phyloP scores from a whole-genome alignment of 2,329 filamentous ascomycete genomes.

The Cercospora zeae-maydis region DNA sequence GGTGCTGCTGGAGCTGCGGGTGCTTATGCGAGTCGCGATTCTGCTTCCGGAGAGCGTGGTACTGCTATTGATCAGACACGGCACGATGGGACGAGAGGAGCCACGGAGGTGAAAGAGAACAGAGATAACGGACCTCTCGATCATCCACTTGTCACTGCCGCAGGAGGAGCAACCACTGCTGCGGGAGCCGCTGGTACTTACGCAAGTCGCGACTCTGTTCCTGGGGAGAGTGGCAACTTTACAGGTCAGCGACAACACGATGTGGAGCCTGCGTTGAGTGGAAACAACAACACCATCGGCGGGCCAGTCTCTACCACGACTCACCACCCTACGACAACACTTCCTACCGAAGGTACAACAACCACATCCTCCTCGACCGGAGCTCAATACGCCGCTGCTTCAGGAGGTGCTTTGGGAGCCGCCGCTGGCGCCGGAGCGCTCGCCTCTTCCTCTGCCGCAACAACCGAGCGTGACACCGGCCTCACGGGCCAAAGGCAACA shows the following conservation, averaged over 20 bases:
- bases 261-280: not conserved
- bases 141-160: conserved; percentile 1
- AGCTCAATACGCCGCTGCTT: not conserved
- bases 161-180: not conserved
- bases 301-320: not conserved
- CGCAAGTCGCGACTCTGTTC: not conserved
- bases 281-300: not conserved
- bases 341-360: not conserved
- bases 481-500: not conserved
- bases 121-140: conserved; percentile 1
- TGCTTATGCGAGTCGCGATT: not conserved
- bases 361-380: not conserved
- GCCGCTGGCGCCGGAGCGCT: not conserved
- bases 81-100: not conserved
- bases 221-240: not conserved
- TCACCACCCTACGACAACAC: not conserved
- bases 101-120: not conserved
- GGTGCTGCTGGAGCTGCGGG: not conserved
- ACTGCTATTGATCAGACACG: too few species aligned
- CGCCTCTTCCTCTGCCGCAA: not conserved
- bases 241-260: not conserved
- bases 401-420: not conserved
- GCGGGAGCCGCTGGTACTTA: not conserved
- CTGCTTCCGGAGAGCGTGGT: not conserved
- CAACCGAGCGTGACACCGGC: not conserved